These are phyloP conservation scores for Ceriops decandra DNA, from an alignment of 345 rosid species.

Conservation along the genomic window DNA sequence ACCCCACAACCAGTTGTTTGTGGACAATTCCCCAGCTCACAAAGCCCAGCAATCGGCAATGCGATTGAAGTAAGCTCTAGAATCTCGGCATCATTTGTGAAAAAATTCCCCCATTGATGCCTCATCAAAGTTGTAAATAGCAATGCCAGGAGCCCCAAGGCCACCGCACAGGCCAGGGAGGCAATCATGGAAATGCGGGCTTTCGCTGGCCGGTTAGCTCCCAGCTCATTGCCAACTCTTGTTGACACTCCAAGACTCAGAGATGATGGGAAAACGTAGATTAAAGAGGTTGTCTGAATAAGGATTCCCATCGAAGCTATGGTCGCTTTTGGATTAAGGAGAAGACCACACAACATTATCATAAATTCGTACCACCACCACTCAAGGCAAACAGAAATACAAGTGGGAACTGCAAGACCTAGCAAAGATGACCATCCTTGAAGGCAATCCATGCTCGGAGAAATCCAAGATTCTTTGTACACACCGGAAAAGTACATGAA, in stretches of 20 bases:
- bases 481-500: slow-evolving; percentile 70
- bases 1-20: slow-evolving; percentile 96
- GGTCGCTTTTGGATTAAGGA: slow-evolving; percentile 77
- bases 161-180: slow-evolving; percentile 54
- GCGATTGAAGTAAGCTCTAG: slow-evolving; percentile 71
- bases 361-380: slow-evolving; percentile 99
- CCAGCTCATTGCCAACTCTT: slow-evolving; percentile 84
- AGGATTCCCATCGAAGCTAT: slow-evolving; percentile 96
- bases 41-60: slow-evolving; percentile 81
- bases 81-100: slow-evolving; percentile 63
- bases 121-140: slow-evolving; percentile 65
- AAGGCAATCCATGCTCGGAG: slow-evolving; percentile 67
- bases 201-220: slow-evolving; percentile 71
- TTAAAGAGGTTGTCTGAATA: slow-evolving; percentile 82
- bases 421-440: slow-evolving; percentile 86
- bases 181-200: slow-evolving; percentile 79
- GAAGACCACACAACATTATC: slow-evolving; percentile 85
- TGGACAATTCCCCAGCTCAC: slow-evolving; percentile 97
- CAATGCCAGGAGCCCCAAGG: slow-evolving; percentile 70
- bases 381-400: slow-evolving; percentile 88
- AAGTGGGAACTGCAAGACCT: slow-evolving; percentile 82
- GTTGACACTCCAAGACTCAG: slow-evolving; percentile 90
- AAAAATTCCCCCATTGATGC: slow-evolving; percentile 77
- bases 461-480: slow-evolving; percentile 74
- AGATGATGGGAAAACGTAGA: slow-evolving; percentile 90